Evolutionary conservation across 768 basidiomycete species (phyloP), one percentile per base, ranked within the genome.

Genomic region (Royoungia palumana): DNA sequence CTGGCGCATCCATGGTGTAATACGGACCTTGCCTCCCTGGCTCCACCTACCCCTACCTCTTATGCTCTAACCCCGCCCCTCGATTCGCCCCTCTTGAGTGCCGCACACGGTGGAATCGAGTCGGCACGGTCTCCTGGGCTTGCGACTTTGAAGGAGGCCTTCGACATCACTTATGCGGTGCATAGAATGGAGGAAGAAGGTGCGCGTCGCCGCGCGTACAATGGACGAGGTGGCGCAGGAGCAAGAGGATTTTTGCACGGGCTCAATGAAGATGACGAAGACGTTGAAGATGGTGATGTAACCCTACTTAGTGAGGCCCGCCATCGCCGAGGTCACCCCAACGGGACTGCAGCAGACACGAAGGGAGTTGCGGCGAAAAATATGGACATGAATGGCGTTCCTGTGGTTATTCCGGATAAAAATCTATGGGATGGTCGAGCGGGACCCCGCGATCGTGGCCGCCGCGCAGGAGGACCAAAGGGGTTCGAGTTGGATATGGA

Each of bases 161-260:
- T 99, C 69, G 96, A 99, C 67, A 87, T 99, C 62, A 95, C 96
- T 2, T 97, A 97, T 67, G 95, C 96, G 4, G 96, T 99, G 0
- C 96, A 99, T 68, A 85, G 95, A 16, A 98, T 98, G 95, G 95
- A 97, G 66, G 96, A 99, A 68, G 96, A 99, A 69, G 95, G 94
- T 13, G 89, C 89, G 0, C 79, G 90, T 46, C 75, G 91, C 43
- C 79, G 89, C 21, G 91, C 87, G 39, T 88, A 87, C 69, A 84
- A 88, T 46, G 86, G 83, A 11, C 78, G 81, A 4, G 86, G 85
- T 16, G 91, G 87, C 24, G 87, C 83, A 0, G 94, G 93, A 19
- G 71, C 72, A 4, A 79, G 82, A 43, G 89, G 89, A 5, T 90
- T 88, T 74, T 70, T 97, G 19, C 77, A 76, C 9, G 91, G 87